A percentile compares a stretch with the other conserved stretches of the same genome.
Conservation (phyloP, 2,329 filamentous ascomycete genomes). For the Pseudohalonectria lignicola region DNA sequence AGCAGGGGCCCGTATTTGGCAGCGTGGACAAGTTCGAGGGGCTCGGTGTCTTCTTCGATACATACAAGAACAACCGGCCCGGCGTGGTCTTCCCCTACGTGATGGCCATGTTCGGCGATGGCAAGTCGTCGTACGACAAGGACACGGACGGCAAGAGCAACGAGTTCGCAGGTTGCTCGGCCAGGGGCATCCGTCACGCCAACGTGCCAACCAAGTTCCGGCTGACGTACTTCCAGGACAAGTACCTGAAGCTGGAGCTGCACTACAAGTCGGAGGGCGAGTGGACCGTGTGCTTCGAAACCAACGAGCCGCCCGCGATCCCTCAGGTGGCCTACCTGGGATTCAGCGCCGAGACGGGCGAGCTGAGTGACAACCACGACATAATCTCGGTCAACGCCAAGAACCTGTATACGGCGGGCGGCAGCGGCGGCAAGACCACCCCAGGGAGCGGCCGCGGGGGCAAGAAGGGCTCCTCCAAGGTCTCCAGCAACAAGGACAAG, state of each 20-base stretch:
- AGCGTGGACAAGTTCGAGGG: conserved; percentile 84
- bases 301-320: conserved; percentile 59
- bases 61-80: conserved; percentile 98
- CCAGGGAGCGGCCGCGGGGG: conserved; percentile 20
- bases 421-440: conserved; percentile 25
- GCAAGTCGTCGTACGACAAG: conserved; percentile 81
- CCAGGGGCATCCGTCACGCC: conserved; percentile 75
- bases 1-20: conserved; percentile 77
- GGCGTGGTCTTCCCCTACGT: conserved; percentile 94
- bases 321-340: conserved; percentile 67
- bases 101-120: conserved; percentile 97
- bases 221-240: conserved; percentile 95
- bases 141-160: conserved; percentile 87
- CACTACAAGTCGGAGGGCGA: conserved; percentile 87
- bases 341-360: conserved; percentile 83
- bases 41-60: conserved; percentile 91
- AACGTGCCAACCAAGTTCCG: conserved; percentile 72
- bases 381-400: conserved; percentile 77
- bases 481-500: too few relatives aligned
- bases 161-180: conserved; percentile 91
- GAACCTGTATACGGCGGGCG: conserved; percentile 69
- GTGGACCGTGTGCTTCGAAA: conserved; percentile 85
- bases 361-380: conserved; percentile 96
- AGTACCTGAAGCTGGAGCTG: conserved; percentile 78
- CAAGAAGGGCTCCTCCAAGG: conserved; percentile 24